Percentiles rank a stretch among this genome's conserved stretches.
These are phyloP conservation scores for Neurospora africana DNA, from an alignment of 495 filamentous ascomycete species.

Conservation along the genomic window DNA sequence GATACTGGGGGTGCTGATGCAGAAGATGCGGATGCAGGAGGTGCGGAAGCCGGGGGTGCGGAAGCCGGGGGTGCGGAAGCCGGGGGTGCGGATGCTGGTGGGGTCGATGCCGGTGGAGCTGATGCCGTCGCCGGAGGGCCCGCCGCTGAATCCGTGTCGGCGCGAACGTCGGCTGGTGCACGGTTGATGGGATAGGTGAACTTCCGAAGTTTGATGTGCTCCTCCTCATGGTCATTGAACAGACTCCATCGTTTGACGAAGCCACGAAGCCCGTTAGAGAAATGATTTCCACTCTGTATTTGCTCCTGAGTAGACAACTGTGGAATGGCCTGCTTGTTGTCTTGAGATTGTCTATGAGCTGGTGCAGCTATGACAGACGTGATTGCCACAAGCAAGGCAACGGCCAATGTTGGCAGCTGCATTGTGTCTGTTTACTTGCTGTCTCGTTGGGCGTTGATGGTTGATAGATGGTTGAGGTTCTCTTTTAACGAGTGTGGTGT, in stretches of 20 bases:
- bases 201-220: neutral
- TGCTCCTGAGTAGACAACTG: neutral
- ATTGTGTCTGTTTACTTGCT: neutral
- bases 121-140: neutral
- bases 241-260: neutral
- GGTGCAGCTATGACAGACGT: neutral
- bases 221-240: neutral
- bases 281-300: neutral
- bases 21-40: neutral
- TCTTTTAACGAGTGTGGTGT: neutral
- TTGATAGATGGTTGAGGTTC: neutral
- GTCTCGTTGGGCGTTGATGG: neutral
- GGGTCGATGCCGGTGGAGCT: neutral
- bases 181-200: neutral
- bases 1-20: neutral
- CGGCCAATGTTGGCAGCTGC: neutral
- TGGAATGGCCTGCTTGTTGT: neutral
- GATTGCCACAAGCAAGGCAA: neutral
- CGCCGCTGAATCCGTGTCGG: neutral
- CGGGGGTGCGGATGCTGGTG: neutral
- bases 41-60: accelerated
- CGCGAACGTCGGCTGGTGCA: neutral
- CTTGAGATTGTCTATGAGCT: neutral
- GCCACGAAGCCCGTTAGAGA: neutral
- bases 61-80: neutral